These are phyloP conservation scores for Spathaspora arborariae DNA, from an alignment of 805 yeast species.

Conservation along the genomic window DNA sequence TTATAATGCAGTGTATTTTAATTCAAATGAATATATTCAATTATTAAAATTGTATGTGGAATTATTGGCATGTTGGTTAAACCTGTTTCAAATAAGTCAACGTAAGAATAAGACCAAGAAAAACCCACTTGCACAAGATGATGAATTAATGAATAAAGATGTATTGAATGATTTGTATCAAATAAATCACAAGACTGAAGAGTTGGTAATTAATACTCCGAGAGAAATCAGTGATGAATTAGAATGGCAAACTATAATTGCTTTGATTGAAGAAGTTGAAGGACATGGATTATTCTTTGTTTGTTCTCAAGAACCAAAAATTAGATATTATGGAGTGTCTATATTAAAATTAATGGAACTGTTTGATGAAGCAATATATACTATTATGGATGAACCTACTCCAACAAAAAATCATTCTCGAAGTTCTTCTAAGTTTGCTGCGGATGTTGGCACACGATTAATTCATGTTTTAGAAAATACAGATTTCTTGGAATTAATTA, in stretches of 20 bases:
- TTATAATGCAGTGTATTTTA: slow-evolving; percentile 55
- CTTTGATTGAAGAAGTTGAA: slow-evolving; percentile 90
- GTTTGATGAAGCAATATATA: slow-evolving; percentile 80
- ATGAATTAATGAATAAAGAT: slow-evolving; percentile 34
- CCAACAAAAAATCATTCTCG: slow-evolving; percentile 42
- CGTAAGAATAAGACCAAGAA: slow-evolving; percentile 12
- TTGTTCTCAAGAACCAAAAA: slow-evolving; percentile 78
- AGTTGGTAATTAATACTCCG: slow-evolving; percentile 14
- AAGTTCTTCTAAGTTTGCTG: slow-evolving; percentile 66
- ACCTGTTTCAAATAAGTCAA: slow-evolving; percentile 45
- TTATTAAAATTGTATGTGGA: slow-evolving; percentile 73
- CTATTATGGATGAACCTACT: slow-evolving; percentile 28
- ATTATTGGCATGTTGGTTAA: slow-evolving; percentile 77
- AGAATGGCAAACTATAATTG: slow-evolving; percentile 74
- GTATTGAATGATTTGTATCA: slow-evolving; percentile 41
- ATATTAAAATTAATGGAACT: slow-evolving; percentile 76
- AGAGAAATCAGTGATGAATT: slow-evolving; percentile 50
- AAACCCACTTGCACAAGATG: slow-evolving; percentile 29
- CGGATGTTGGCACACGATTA: slow-evolving; percentile 71
- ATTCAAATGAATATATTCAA: slow-evolving; percentile 57
- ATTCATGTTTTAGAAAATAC: slow-evolving; percentile 72
- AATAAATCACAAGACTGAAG: slow-evolving; percentile 41
- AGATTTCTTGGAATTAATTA: slow-evolving; percentile 63
- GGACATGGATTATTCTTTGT: slow-evolving; percentile 92
- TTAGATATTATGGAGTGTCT: slow-evolving; percentile 71